These are phyloP conservation scores for Scheffersomyces stambukii DNA, from an alignment of 1,139 yeast genomes.

Conservation along the genomic window DNA sequence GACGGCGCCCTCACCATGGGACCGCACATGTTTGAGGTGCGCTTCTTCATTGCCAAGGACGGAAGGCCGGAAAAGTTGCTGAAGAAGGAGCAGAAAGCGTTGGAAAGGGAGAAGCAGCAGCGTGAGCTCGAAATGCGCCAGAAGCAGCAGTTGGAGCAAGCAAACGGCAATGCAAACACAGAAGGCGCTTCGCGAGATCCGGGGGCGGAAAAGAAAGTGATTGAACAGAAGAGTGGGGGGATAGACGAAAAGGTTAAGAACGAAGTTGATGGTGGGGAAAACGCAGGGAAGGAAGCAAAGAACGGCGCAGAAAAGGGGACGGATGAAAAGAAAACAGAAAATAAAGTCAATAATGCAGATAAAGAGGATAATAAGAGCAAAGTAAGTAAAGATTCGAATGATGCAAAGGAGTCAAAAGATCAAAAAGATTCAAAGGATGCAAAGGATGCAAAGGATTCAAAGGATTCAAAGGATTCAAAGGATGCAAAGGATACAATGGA, in stretches of 20 bases:
- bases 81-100: conserved; percentile 20
- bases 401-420: conserved; percentile 2
- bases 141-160: conserved; percentile 1
- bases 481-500: neutral
- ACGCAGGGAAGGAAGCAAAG: conserved; percentile 12
- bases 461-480: neutral
- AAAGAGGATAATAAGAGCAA: conserved; percentile 2
- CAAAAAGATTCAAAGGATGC: conserved; percentile 3
- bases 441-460: conserved; percentile 3
- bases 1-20: conserved; percentile 74
- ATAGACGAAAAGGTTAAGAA: conserved; percentile 14
- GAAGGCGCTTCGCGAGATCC: neutral
- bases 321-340: conserved; percentile 5
- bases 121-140: conserved; percentile 2
- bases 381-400: conserved; percentile 3
- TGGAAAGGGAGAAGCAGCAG: conserved; percentile 7
- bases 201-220: conserved; percentile 17
- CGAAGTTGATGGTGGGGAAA: conserved; percentile 11
- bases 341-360: conserved; percentile 10
- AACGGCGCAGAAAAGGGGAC: conserved; percentile 11
- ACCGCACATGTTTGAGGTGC: conserved; percentile 75
- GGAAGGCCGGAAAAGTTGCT: conserved; percentile 45
- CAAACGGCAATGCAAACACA: conserved; percentile 2
- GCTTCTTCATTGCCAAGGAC: conserved; percentile 79
- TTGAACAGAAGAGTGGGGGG: conserved; percentile 25